Conservation (phyloP, 2,329 filamentous ascomycete genomes). For the Fusarium sp. region DNA sequence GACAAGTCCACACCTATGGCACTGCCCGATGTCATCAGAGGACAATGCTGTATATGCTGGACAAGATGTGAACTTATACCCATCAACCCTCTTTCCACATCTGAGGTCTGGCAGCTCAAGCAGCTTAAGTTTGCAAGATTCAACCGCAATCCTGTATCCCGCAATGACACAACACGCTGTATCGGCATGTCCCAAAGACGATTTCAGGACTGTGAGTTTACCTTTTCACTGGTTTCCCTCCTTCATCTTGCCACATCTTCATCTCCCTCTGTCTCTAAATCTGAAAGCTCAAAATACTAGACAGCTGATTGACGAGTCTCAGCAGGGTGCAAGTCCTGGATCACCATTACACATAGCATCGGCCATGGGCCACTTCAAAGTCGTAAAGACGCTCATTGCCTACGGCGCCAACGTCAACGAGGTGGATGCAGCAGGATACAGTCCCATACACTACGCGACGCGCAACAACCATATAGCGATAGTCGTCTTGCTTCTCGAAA, state of each 20-base stretch:
- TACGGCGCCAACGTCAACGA: conserved; percentile 1
- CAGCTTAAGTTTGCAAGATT: conserved; percentile 4
- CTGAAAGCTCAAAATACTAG: neutral
- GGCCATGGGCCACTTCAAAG: neutral
- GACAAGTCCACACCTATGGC: neutral
- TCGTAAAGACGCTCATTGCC: neutral
- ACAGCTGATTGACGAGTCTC: neutral
- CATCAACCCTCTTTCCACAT: neutral
- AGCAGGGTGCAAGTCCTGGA: neutral
- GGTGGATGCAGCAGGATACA: neutral
- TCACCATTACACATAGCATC: conserved; percentile 6
- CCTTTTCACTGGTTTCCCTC: neutral
- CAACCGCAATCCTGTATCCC: neutral
- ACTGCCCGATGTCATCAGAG: neutral
- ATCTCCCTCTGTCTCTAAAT: too few species aligned
- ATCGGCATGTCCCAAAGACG: neutral
- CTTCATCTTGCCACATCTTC: neutral
- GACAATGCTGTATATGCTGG: neutral
- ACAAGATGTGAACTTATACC: conserved; percentile 3
- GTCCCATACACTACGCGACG: conserved; percentile 5
- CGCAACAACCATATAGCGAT: neutral
- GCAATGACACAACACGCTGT: neutral
- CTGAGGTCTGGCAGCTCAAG: conserved; percentile 1
- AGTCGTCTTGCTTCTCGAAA: neutral
- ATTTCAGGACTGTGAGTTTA: neutral